These are phyloP conservation scores for Clarireedia sp. DNA, from an alignment of 2,329 filamentous ascomycete genomes.

Conservation along the genomic window DNA sequence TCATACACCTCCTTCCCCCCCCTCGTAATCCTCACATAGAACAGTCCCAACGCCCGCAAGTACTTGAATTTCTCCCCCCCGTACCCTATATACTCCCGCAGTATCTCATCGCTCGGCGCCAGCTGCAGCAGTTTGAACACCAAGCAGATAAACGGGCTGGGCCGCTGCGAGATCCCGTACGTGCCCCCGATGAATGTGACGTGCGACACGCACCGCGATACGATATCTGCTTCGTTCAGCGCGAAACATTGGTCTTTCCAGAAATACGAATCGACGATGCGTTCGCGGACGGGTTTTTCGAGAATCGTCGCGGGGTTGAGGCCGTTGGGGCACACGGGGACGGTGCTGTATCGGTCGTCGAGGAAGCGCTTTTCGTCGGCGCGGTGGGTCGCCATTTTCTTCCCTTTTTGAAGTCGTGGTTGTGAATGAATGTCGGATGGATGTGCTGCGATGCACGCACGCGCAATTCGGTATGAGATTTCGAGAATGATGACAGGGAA, in stretches of 20 bases:
- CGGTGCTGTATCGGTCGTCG: slow-evolving; percentile 79
- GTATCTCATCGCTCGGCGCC: slow-evolving; percentile 67
- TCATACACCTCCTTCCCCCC: slow-evolving; percentile 72
- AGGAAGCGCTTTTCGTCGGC: slow-evolving; percentile 78
- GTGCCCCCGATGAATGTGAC: slow-evolving; percentile 82
- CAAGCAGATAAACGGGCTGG: slow-evolving; percentile 86
- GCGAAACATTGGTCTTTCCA: slow-evolving; percentile 99
- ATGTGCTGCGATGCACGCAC: not conserved
- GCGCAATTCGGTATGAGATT: not conserved
- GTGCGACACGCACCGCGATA: slow-evolving; percentile 80
- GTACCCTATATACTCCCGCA: slow-evolving; percentile 71
- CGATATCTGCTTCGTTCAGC: slow-evolving; percentile 73
- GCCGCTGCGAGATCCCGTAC: slow-evolving; percentile 74
- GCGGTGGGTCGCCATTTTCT: slow-evolving; percentile 45
- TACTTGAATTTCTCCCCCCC: slow-evolving; percentile 78
- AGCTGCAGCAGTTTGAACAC: slow-evolving; percentile 92
- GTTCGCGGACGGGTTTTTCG: slow-evolving; percentile 91
- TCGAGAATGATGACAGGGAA: not conserved
- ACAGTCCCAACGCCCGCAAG: slow-evolving; percentile 77
- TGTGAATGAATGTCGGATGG: not conserved
- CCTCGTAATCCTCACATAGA: slow-evolving; percentile 88
- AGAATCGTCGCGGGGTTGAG: slow-evolving; percentile 93
- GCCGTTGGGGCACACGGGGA: slow-evolving; percentile 70
- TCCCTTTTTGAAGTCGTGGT: not conserved
- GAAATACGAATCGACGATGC: slow-evolving; percentile 91